phyloP scores from a whole-genome alignment of 164 flowering plant species.

The Vitis labrusca region DNA sequence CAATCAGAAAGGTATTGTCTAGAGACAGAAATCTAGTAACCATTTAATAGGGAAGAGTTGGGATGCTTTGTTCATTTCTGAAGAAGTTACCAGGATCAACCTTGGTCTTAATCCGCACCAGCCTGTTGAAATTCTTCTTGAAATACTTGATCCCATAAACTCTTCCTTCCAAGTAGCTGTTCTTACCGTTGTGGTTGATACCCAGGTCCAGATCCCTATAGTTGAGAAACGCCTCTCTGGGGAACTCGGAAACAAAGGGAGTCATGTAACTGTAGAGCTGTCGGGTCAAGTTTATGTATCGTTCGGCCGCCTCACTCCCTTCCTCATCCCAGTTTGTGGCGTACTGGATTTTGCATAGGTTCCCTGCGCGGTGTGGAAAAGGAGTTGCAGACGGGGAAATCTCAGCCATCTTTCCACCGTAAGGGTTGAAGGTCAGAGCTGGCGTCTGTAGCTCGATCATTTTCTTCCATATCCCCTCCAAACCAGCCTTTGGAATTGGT shows the following conservation, averaged over 20 bases:
- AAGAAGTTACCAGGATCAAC: constrained; percentile 7
- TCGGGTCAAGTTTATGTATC: constrained; percentile 7
- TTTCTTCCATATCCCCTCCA: constrained; percentile 6
- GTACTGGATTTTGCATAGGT: constrained; percentile 14
- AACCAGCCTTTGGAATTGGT: too few relatives aligned
- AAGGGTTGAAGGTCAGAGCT: constrained; percentile 15
- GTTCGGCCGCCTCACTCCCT: constrained; percentile 9
- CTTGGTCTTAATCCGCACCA: constrained; percentile 4
- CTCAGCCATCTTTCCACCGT: constrained; percentile 21
- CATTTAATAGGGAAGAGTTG: background rate
- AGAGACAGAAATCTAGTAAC: too few relatives aligned
- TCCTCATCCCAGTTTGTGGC: background rate
- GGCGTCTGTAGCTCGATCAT: background rate
- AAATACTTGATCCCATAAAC: constrained; percentile 3
- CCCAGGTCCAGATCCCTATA: constrained; percentile 5
- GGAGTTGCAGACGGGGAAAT: constrained; percentile 10
- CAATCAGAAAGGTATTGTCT: too few relatives aligned
- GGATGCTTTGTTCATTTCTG: constrained; percentile 8
- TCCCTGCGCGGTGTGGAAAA: constrained; percentile 20
- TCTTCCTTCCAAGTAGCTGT: background rate
- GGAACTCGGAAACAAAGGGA: background rate
- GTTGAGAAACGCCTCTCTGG: background rate
- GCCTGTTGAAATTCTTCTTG: background rate
- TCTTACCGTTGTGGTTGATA: background rate
- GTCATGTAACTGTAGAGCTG: constrained; percentile 10